A percentile compares a stretch with the other conserved stretches of the same genome.
Conservation (phyloP, 2,329 filamentous ascomycete species). For the Leptographium wingfieldii region DNA sequence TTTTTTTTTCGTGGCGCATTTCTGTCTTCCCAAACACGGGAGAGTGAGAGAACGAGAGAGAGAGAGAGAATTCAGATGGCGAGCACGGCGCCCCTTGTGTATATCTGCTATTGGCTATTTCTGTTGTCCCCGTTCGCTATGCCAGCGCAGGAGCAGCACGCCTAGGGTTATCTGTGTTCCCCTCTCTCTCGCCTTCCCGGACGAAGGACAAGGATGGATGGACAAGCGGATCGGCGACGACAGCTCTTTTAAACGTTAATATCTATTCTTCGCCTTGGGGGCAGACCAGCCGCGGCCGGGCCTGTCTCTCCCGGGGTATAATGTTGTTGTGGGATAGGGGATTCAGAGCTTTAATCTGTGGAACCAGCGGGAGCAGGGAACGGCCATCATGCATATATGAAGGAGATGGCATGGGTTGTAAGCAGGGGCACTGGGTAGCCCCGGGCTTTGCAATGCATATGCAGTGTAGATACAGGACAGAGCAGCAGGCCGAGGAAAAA, state of each 20-base stretch:
- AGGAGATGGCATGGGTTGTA: neutral
- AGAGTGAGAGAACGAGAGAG: neutral
- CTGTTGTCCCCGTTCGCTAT: neutral
- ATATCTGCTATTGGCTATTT: neutral
- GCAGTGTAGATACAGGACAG: neutral
- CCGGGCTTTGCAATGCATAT: neutral
- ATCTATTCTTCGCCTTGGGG: neutral
- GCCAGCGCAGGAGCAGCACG: no score
- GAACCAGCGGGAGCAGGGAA: neutral
- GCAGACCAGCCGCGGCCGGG: neutral
- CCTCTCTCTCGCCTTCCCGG: neutral
- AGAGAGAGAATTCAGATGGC: neutral
- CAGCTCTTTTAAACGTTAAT: neutral
- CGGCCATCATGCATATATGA: neutral
- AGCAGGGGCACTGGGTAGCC: neutral
- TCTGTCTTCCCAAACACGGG: no score
- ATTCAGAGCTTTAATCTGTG: neutral
- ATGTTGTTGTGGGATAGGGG: neutral
- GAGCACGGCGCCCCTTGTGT: neutral
- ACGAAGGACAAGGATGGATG: neutral
- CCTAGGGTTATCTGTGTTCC: no score
- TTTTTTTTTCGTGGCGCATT: neutral
- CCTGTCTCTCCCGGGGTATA: neutral
- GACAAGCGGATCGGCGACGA: neutral
- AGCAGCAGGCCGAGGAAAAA: neutral